These are phyloP conservation scores for Carallia pectinifolia DNA, from an alignment of 345 rosid species.

Conservation along the genomic window DNA sequence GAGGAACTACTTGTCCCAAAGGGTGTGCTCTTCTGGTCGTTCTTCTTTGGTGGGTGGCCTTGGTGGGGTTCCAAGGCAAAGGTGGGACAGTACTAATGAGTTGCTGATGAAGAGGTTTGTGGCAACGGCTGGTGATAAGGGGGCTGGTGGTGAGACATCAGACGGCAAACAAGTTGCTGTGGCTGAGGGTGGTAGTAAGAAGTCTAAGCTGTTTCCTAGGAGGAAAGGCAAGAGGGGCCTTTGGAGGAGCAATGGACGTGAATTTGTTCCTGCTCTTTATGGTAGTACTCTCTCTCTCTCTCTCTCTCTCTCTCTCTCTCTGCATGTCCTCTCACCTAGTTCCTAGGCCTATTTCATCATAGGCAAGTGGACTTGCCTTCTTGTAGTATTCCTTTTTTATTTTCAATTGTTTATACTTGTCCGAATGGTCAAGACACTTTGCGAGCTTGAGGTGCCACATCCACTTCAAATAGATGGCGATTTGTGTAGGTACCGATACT, in stretches of 20 bases:
- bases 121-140: constrained; percentile 35
- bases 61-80: constrained; percentile 24
- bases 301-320: not conserved
- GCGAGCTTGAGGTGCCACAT: too few relatives aligned
- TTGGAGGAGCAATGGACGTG: constrained; percentile 49
- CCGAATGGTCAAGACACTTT: too few relatives aligned
- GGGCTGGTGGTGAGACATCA: constrained; percentile 19
- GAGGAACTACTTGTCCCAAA: constrained; percentile 47
- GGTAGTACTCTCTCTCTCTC: constrained; percentile 30
- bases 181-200: constrained; percentile 30
- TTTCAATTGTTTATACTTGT: too few relatives aligned
- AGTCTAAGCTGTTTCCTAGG: constrained; percentile 36
- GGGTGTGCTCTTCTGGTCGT: constrained; percentile 25
- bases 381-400: too few relatives aligned
- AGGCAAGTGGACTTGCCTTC: too few relatives aligned
- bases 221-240: constrained; percentile 49
- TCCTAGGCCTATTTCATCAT: too few relatives aligned
- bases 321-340: too few relatives aligned
- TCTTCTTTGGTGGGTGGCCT: constrained; percentile 18
- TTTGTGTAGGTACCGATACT: too few relatives aligned
- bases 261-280: constrained; percentile 48
- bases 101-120: constrained; percentile 35
- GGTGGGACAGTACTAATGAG: constrained; percentile 18
- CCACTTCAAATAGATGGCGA: too few relatives aligned
- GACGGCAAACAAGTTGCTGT: constrained; percentile 46